Conservation (phyloP, 2,329 filamentous ascomycete species). For the Trichoderma lentiforme region DNA sequence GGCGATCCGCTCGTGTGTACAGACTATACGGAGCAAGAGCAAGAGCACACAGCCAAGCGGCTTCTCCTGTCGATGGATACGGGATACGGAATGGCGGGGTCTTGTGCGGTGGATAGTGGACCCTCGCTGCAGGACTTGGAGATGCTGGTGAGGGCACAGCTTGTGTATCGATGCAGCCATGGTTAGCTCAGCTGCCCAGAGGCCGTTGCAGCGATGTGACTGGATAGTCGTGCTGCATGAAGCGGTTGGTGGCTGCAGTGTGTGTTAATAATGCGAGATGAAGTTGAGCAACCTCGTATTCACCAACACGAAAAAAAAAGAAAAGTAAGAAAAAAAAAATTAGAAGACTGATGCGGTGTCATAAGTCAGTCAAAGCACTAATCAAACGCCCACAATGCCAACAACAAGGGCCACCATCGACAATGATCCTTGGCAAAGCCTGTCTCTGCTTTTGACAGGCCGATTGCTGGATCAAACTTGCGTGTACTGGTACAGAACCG, state of each 20-base stretch:
- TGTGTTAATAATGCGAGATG: not conserved
- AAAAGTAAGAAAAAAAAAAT: not conserved
- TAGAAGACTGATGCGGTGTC: not conserved
- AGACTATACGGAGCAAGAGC: not conserved
- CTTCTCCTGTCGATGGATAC: not conserved
- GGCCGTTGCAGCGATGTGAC: not conserved
- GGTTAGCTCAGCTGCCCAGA: not conserved
- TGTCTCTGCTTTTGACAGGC: not conserved
- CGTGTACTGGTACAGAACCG: not conserved
- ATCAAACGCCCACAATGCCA: not conserved
- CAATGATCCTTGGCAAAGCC: not conserved
- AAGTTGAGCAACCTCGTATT: constrained; percentile 3
- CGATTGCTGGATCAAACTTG: not conserved
- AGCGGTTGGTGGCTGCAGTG: constrained; percentile 1
- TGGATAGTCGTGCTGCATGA: not conserved
- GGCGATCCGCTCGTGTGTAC: not conserved
- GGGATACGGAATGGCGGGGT: constrained; percentile 3
- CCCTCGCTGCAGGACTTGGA: not conserved
- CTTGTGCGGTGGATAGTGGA: not conserved
- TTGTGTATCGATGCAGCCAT: not conserved
- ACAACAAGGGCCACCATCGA: not conserved
- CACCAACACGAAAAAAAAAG: not conserved
- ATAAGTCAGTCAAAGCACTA: not conserved
- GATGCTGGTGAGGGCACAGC: not conserved
- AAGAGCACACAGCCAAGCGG: not conserved